phyloP scores from a whole-genome alignment of 495 filamentous ascomycete species.

The Thermothielavioides terrestris region DNA sequence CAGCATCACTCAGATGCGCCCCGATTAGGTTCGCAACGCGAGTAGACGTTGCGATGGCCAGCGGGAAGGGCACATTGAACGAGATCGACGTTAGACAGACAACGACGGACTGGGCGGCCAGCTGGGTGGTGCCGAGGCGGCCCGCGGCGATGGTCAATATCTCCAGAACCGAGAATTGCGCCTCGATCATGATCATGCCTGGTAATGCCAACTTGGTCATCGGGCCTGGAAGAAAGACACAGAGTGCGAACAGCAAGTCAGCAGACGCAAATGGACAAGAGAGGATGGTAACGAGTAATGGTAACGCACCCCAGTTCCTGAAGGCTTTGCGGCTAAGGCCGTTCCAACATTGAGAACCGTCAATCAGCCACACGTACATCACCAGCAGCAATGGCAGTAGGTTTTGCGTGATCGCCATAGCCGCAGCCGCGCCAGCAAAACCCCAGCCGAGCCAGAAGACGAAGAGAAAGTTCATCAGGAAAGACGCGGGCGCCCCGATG shows the following conservation, averaged over 20 bases:
- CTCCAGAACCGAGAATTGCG: constrained; percentile 71
- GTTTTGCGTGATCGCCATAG: constrained; percentile 72
- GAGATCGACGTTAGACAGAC: constrained; percentile 39
- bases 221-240: constrained; percentile 29
- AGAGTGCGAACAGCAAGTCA: background rate
- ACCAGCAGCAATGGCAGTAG: constrained; percentile 70
- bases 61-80: constrained; percentile 48
- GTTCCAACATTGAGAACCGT: constrained; percentile 78
- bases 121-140: constrained; percentile 55
- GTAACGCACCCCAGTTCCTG: constrained; percentile 60
- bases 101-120: constrained; percentile 48
- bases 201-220: constrained; percentile 76
- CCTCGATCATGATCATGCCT: constrained; percentile 76
- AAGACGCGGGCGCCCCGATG: constrained; percentile 57
- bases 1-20: constrained; percentile 54
- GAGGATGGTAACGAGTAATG: too few relatives aligned
- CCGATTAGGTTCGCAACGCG: constrained; percentile 51
- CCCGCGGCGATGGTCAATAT: constrained; percentile 58
- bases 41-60: constrained; percentile 47
- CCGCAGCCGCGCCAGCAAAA: constrained; percentile 76
- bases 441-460: constrained; percentile 68
- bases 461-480: constrained; percentile 58
- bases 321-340: constrained; percentile 64
- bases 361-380: constrained; percentile 64
- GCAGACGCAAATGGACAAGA: background rate